Evolutionary conservation across 768 basidiomycete species (phyloP), one percentile per base, ranked within the genome.

Genomic region (Naganishia vaughanmartiniae): DNA sequence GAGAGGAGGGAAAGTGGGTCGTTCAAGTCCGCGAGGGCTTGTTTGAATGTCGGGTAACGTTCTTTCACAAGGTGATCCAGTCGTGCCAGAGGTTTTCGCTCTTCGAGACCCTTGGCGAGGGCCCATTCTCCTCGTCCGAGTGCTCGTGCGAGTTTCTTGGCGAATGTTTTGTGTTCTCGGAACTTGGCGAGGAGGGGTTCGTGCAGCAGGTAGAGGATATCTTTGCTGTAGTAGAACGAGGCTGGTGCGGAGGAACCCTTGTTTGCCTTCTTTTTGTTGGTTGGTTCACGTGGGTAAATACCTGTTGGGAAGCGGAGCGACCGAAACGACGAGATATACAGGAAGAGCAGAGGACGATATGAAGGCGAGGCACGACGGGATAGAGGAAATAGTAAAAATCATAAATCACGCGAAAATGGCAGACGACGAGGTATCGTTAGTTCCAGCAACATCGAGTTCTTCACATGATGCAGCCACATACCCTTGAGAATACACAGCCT

Each of bases 51-150:
- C 1, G 96, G 93, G 82, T 99, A 99, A 93, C 96, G 85, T 83
- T 98, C 96, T 79, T 99, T 98, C 79, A 99, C 89, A 72, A 99
- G 90, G 79, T 98, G 96, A 82, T 99, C 96, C 60, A 99, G 81
- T 39, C 87, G 85, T 78, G 97, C 97, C 17, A 90, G 87, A 2
- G 96, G 96, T 80, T 90, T 94, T 74, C 90, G 90, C 66, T 94
- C 91, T 80, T 98, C 92, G 56, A 99, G 79, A 73, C 89, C 93
- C 82, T 95, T 96, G 3, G 96, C 96, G 70, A 87, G 88, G 67
- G 88, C 89, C 93, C 93, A 99, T 85, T 99, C 94, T 48, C 90
- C 90, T 67, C 94, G 84, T 28, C 95, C 96, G 51, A 99, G 84
- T 12, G 96, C 95, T 69, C 91, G 86, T 55, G 92, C 89, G 54